Evolutionary conservation across 495 filamentous ascomycete genomes (phyloP).

Genomic region (Neurospora terricola): DNA sequence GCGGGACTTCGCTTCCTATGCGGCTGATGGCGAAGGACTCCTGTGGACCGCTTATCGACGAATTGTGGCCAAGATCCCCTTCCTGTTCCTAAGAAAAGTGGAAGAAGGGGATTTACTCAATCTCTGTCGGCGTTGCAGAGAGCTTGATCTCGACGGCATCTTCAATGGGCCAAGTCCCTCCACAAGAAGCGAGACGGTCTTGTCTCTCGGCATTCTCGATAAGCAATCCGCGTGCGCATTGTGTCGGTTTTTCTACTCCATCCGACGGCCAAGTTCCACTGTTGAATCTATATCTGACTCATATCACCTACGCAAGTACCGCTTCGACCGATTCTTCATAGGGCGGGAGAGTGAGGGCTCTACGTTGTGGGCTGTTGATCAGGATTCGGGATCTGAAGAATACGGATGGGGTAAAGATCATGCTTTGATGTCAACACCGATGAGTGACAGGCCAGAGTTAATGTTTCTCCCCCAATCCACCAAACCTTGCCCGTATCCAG

Average conservation of each 20-base stretch:
- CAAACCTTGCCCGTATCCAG: neutral
- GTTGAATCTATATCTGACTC: rapidly evolving
- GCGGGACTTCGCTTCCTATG: neutral
- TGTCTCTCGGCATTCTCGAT: neutral
- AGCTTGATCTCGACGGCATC: neutral
- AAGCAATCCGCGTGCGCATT: neutral
- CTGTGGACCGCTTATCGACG: neutral
- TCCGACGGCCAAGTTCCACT: neutral
- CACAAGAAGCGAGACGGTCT: neutral
- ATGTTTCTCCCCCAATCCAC: neutral
- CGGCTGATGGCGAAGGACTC: neutral
- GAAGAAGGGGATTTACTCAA: neutral
- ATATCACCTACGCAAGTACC: neutral
- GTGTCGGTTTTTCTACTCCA: neutral
- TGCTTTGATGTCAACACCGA: too few relatives aligned
- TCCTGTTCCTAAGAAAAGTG: neutral
- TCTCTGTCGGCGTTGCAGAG: neutral
- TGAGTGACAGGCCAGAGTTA: too few relatives aligned
- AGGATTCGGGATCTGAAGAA: too few relatives aligned
- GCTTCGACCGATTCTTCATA: rapidly evolving
- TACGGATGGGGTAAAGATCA: too few relatives aligned
- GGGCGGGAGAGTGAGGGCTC: rapidly evolving
- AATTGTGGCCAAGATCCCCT: neutral
- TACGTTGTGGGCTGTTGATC: neutral
- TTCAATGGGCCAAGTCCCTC: neutral